Conservation (phyloP, 2,329 filamentous ascomycete species). For the Dothideomycetidae sp. region DNA sequence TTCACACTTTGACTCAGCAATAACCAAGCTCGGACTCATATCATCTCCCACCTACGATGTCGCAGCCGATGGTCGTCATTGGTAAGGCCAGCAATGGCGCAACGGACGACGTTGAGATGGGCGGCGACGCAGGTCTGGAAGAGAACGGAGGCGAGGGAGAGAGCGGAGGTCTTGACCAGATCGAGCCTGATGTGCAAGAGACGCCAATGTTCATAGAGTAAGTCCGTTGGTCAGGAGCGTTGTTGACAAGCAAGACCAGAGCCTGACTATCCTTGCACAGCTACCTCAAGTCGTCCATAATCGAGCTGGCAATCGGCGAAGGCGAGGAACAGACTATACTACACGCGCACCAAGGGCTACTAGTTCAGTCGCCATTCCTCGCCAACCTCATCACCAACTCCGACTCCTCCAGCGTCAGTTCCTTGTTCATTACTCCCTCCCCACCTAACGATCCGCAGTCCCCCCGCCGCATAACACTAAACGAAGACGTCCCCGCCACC, state of each 20-base stretch:
- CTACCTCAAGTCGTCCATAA: conserved; percentile 34
- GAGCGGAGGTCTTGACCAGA: conserved; percentile 26
- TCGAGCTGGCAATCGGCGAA: conserved; percentile 32
- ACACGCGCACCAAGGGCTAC: conserved; percentile 64
- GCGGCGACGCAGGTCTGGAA: conserved; percentile 18
- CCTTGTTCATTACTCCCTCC: conserved; percentile 34
- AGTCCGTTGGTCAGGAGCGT: conserved; percentile 11
- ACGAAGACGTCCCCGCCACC: conserved; percentile 58
- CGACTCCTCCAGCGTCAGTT: conserved; percentile 45
- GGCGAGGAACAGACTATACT: conserved; percentile 49
- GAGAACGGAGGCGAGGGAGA: conserved; percentile 21
- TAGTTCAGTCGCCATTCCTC: conserved; percentile 64
- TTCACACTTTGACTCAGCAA: no score
- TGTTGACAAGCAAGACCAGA: neutral
- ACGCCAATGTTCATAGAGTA: conserved; percentile 34
- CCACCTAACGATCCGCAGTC: neutral
- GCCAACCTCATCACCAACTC: conserved; percentile 40
- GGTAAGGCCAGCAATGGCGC: conserved; percentile 18
- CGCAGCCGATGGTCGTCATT: conserved; percentile 20
- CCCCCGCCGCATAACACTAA: conserved; percentile 54
- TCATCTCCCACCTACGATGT: conserved; percentile 16
- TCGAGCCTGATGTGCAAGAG: conserved; percentile 28
- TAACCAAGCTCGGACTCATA: no score
- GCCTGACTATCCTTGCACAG: conserved; percentile 19
- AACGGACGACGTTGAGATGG: conserved; percentile 38